Conservation (phyloP, 495 filamentous ascomycete species). For the Rostrohypoxylon terebratum region DNA sequence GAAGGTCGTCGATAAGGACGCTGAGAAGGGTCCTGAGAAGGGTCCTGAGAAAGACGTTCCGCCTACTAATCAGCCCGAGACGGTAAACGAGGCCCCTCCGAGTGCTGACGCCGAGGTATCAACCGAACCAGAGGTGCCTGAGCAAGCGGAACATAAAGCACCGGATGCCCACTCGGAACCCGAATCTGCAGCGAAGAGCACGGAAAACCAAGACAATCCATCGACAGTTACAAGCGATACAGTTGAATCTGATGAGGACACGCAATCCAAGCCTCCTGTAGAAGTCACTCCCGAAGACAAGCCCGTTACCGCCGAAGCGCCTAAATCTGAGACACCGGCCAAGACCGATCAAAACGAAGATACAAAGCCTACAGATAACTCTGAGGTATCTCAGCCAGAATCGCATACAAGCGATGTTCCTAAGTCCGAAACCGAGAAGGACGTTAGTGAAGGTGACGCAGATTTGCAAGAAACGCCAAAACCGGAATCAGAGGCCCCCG, state of each 20-base stretch:
- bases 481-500: background rate
- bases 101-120: background rate
- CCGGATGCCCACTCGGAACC: background rate
- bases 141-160: background rate
- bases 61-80: background rate
- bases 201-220: background rate
- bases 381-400: background rate
- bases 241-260: background rate
- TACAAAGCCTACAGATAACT: background rate
- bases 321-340: background rate
- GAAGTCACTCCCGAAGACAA: background rate
- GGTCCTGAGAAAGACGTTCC: background rate
- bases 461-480: background rate
- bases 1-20: background rate
- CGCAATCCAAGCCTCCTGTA: background rate
- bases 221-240: background rate
- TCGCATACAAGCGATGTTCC: background rate
- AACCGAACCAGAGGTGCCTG: slow-evolving; percentile 2
- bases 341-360: background rate
- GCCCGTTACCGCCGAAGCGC: background rate
- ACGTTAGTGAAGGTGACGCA: background rate
- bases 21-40: background rate
- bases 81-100: background rate
- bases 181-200: background rate
- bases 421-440: background rate